Percentiles rank a stretch among this genome's conserved stretches.
phyloP scores from a whole-genome alignment of 2,329 filamentous ascomycete species.

The Xylaria sp. region DNA sequence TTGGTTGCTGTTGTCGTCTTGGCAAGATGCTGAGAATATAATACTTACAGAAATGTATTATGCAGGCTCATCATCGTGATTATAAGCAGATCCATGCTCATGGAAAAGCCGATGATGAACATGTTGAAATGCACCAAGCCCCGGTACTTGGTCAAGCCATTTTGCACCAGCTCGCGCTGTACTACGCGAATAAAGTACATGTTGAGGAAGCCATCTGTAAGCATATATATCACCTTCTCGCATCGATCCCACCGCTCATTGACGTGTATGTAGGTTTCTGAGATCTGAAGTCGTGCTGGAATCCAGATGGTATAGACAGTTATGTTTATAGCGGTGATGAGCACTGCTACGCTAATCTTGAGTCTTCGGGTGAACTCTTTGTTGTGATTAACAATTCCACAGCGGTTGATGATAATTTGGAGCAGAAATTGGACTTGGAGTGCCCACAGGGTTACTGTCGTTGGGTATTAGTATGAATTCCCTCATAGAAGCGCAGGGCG shows the following conservation, averaged over 20 bases:
- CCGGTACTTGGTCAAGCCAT: conserved; percentile 61
- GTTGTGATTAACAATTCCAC: conserved; percentile 58
- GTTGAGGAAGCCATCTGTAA: conserved; percentile 62
- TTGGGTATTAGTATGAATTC: conserved; percentile 2
- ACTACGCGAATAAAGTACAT: conserved; percentile 62
- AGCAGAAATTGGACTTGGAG: conserved; percentile 62
- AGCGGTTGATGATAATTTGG: conserved; percentile 66
- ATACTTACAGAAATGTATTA: conserved; percentile 55
- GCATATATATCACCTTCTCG: conserved; percentile 62
- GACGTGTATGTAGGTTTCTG: conserved; percentile 54
- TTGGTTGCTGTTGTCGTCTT: neutral
- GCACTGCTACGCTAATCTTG: conserved; percentile 57
- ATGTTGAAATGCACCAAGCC: conserved; percentile 59
- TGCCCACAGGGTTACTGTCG: conserved; percentile 52
- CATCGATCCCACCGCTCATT: conserved; percentile 65
- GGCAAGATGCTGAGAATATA: neutral
- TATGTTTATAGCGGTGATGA: conserved; percentile 63
- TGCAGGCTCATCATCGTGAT: conserved; percentile 58
- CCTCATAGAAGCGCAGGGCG: neutral
- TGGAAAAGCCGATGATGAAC: conserved; percentile 57
- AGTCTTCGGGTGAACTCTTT: conserved; percentile 52
- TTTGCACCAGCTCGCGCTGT: conserved; percentile 57
- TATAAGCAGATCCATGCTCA: conserved; percentile 57
- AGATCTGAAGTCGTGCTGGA: conserved; percentile 60
- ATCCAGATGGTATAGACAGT: conserved; percentile 67